These are phyloP conservation scores for Botrytis byssoidea DNA, from an alignment of 2,329 filamentous ascomycete species.

Conservation along the genomic window DNA sequence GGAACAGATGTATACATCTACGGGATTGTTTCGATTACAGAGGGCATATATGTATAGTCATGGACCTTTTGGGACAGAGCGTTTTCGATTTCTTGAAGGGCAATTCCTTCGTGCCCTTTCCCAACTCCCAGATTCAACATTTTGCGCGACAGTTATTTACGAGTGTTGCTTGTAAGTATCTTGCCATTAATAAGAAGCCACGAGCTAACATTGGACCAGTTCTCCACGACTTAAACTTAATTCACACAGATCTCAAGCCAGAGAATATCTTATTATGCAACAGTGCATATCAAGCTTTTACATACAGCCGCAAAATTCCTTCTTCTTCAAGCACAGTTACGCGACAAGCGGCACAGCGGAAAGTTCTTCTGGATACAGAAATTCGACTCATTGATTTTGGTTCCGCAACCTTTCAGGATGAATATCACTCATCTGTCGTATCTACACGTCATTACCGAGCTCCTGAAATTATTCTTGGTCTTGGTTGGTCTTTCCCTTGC, in stretches of 20 bases:
- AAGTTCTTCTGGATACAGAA: constrained; percentile 65
- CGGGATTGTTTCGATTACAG: constrained; percentile 96
- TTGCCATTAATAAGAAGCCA: constrained; percentile 5
- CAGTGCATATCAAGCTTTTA: constrained; percentile 66
- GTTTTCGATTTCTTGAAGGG: constrained; percentile 98
- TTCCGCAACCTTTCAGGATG: constrained; percentile 69
- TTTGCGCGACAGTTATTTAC: constrained; percentile 95
- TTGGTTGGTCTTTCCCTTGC: constrained; percentile 70
- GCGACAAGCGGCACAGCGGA: constrained; percentile 61
- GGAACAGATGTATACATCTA: constrained; percentile 95
- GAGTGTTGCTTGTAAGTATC: constrained; percentile 87
- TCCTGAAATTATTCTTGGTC: constrained; percentile 67
- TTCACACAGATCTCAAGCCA: constrained; percentile 80
- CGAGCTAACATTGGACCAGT: constrained; percentile 52
- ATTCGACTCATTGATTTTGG: constrained; percentile 71
- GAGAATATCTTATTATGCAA: constrained; percentile 69
- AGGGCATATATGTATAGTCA: constrained; percentile 88
- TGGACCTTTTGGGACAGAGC: constrained; percentile 81
- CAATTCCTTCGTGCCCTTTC: constrained; percentile 93
- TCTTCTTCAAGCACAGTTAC: constrained; percentile 61
- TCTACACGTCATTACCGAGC: constrained; percentile 69
- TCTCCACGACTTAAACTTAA: constrained; percentile 93
- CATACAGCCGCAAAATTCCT: constrained; percentile 67
- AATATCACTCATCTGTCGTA: constrained; percentile 70
- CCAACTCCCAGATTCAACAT: constrained; percentile 96